Conservation (phyloP, 1,284 basidiomycete genomes). For the Lentinula novae-zelandiae region DNA sequence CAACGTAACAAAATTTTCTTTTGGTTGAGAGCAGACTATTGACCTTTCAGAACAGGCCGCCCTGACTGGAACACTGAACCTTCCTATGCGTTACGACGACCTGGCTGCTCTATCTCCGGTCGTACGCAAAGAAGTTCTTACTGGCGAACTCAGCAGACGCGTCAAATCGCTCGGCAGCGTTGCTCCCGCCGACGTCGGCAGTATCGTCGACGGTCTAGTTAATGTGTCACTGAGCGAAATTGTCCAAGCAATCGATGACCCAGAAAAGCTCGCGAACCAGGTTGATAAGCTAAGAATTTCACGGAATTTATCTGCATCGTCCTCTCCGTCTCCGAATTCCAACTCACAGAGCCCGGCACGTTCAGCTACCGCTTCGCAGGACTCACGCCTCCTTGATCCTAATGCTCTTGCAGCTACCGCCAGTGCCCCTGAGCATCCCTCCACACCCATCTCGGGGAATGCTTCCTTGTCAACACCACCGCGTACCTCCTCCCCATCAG, state of each 20-base stretch:
- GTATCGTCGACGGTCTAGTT: conserved; percentile 67
- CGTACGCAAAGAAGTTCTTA: conserved; percentile 78
- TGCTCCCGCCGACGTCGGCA: conserved; percentile 51
- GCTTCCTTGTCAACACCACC: conserved; percentile 72
- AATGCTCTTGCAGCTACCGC: conserved; percentile 65
- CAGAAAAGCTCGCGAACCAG: conserved; percentile 58
- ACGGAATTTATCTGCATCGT: conserved; percentile 26
- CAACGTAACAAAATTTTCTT: conserved; percentile 43
- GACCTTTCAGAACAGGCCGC: conserved; percentile 51
- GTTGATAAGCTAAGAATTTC: conserved; percentile 45
- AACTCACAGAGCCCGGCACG: conserved; percentile 44
- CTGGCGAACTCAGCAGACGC: conserved; percentile 75
- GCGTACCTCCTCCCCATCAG: conserved; percentile 75
- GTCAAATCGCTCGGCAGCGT: conserved; percentile 56
- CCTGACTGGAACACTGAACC: conserved; percentile 67
- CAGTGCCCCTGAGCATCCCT: conserved; percentile 78
- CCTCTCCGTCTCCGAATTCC: conserved; percentile 26
- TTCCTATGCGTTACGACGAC: conserved; percentile 80
- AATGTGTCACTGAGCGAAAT: conserved; percentile 70
- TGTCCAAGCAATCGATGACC: conserved; percentile 70
- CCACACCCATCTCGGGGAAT: conserved; percentile 73
- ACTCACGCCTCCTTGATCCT: conserved; percentile 59
- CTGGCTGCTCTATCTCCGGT: conserved; percentile 76
- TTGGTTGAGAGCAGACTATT: background rate
- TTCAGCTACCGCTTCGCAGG: conserved; percentile 53